Conservation (phyloP, 2,329 filamentous ascomycete genomes). For the Colletotrichum kahawae region DNA sequence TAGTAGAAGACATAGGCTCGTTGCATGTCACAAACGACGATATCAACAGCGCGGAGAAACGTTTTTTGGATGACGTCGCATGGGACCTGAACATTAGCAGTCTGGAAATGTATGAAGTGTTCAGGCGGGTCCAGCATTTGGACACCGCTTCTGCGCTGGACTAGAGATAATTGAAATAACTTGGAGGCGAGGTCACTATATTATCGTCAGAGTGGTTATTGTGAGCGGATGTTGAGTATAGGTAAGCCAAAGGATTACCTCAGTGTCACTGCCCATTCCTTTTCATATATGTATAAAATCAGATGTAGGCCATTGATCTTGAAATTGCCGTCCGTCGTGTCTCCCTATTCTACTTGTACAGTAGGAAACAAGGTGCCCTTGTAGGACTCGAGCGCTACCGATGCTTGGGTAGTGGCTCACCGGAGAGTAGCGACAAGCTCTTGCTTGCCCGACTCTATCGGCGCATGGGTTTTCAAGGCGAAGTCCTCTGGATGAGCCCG, state of each 20-base stretch:
- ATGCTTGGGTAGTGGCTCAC: background rate
- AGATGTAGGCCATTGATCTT: background rate
- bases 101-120: background rate
- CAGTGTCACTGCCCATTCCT: background rate
- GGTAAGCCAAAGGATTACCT: background rate
- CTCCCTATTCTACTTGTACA: background rate
- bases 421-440: background rate
- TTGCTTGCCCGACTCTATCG: background rate
- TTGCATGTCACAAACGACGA: background rate
- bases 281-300: background rate
- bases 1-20: background rate
- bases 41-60: background rate
- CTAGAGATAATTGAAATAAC: background rate
- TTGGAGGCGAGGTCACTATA: background rate
- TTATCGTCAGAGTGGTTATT: background rate
- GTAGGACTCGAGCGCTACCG: background rate
- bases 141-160: background rate
- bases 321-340: background rate
- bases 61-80: background rate
- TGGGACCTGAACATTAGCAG: background rate
- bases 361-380: background rate
- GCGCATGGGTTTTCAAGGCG: background rate
- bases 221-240: background rate
- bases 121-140: background rate
- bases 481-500: background rate